These are phyloP conservation scores for Rutidosis leptorrhynchoides DNA, from an alignment of 129 eudicot species.

Conservation along the genomic window DNA sequence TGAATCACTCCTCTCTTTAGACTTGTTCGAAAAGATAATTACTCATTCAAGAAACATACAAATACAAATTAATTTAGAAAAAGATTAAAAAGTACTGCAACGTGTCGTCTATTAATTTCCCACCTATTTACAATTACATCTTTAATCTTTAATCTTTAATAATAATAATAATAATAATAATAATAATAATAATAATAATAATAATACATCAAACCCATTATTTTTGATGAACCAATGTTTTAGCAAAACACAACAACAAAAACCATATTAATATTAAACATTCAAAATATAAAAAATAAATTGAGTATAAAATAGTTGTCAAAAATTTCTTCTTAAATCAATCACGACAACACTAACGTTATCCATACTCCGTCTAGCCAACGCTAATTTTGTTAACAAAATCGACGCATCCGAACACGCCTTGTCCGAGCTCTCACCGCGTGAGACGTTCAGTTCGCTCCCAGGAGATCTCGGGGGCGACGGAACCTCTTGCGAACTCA, in stretches of 20 bases:
- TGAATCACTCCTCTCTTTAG: not conserved
- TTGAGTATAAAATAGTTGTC: not conserved
- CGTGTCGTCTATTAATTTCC: slow-evolving; percentile 18
- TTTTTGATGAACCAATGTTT: not conserved
- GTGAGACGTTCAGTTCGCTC: slow-evolving; percentile 33
- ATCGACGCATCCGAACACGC: slow-evolving; percentile 93
- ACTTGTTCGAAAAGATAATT: not conserved
- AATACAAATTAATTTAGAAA: not conserved
- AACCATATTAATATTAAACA: not conserved
- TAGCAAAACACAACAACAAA: not conserved
- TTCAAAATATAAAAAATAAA: not conserved
- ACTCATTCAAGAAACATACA: not conserved
- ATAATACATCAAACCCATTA: not conserved
- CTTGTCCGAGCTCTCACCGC: slow-evolving; percentile 77
- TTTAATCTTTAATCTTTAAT: slow-evolving; percentile 5
- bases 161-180: not conserved
- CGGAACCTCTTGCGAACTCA: slow-evolving; percentile 41
- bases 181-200: not conserved
- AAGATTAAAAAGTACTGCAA: not conserved
- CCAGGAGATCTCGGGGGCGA: slow-evolving; percentile 61
- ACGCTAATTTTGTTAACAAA: slow-evolving; percentile 74
- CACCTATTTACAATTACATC: slow-evolving; percentile 18
- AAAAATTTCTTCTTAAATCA: slow-evolving; percentile 53
- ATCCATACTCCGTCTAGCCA: slow-evolving; percentile 84
- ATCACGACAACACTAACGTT: slow-evolving; percentile 88